Percentiles rank a stretch among this genome's conserved stretches.
These are phyloP conservation scores for Graphilbum fragrans DNA, from an alignment of 2,329 filamentous ascomycete species.

Conservation along the genomic window DNA sequence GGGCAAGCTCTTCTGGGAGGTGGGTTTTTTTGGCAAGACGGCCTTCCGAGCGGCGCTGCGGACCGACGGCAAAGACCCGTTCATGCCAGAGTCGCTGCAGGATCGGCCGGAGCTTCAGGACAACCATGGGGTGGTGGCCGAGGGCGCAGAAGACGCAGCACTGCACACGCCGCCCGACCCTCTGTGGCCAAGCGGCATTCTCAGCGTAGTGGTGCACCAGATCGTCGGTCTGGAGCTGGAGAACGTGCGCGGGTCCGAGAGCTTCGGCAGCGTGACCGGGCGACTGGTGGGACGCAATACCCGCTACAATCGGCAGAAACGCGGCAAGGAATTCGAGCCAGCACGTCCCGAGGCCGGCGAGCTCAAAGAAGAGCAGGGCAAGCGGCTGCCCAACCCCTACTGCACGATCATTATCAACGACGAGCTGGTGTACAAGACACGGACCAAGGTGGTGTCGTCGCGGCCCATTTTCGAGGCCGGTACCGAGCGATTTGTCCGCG, in stretches of 20 bases:
- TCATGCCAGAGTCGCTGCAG: constrained; percentile 60
- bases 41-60: constrained; percentile 73
- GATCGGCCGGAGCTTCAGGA: constrained; percentile 72
- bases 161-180: constrained; percentile 86
- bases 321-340: constrained; percentile 79
- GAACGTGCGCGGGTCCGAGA: constrained; percentile 66
- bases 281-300: no score
- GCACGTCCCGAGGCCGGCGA: constrained; percentile 73
- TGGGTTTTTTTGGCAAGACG: constrained; percentile 88
- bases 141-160: constrained; percentile 67
- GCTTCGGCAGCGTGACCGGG: not conserved
- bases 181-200: constrained; percentile 86
- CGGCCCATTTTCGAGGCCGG: constrained; percentile 97
- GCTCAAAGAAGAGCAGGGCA: constrained; percentile 71
- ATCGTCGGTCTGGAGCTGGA: constrained; percentile 91
- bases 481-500: constrained; percentile 82
- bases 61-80: constrained; percentile 75
- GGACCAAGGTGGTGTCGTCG: constrained; percentile 83
- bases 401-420: constrained; percentile 89
- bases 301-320: constrained; percentile 52
- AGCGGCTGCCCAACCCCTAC: constrained; percentile 76
- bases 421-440: constrained; percentile 80
- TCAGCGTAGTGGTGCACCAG: constrained; percentile 80
- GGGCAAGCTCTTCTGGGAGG: constrained; percentile 88
- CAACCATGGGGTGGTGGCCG: constrained; percentile 69